Evolutionary conservation across 306 rosid genomes (phyloP), one percentile per base, ranked within the genome.

Genomic region (Corylus avellana): DNA sequence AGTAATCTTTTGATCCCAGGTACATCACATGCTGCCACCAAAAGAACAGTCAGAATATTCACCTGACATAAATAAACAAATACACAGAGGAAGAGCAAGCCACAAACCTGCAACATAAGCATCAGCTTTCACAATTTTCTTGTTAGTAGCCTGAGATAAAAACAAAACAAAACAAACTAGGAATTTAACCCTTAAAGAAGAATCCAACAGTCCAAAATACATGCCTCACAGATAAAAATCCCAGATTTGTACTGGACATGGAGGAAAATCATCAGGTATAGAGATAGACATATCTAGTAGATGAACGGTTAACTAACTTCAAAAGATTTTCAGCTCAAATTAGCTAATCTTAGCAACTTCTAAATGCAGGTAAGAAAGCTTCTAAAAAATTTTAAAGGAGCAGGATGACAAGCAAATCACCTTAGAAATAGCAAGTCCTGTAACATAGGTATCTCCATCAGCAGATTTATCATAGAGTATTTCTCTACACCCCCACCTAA

Each of bases 401-500:
- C 66, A 75, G 14, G 3, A 49, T 37, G 50, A 62, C 6, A 39
- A 66, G 74, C 71, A 78, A 8, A 20, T 51, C 76, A 86, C 99
- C 98, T 89, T 93, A 49, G 99, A 95, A 88, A 95, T 84, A 64
- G 93, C 85, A 82, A 95, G 81, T 78, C 99, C 98, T 42, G 87
- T 56, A 53, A 93, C 89, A 84, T 89, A 87, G 12, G 84, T 86
- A 55, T 90, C 85, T 74, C 97, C 98, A 84, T 89, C 92, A 12
- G 91, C 82, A 69, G 90, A 79, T 85, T 90, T 89, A 78, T 89
- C 94, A 74, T 95, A 90, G 39, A 90, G 92, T 83, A 95, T 72
- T 83, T 84, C 93, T 88, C 99, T 90, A 81, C 98, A 95, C 77
- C 99, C 99, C 99, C 99, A 95, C 89, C 99, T 90, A 64, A 95